These are phyloP conservation scores for Pholiota adiposa DNA, from an alignment of 1,284 basidiomycete species.

Conservation along the genomic window DNA sequence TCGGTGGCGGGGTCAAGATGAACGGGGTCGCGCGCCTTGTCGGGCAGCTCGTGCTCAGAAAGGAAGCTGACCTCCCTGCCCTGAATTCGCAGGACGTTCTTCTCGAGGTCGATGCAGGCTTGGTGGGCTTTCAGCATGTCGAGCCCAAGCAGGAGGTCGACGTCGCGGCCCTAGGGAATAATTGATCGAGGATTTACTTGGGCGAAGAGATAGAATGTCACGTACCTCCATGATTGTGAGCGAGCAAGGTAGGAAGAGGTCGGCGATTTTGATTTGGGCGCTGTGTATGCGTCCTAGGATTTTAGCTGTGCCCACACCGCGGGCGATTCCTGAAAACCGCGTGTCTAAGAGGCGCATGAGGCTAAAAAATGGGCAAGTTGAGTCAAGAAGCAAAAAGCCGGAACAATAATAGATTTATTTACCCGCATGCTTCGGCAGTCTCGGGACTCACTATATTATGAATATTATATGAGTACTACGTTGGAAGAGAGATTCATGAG, in stretches of 20 bases:
- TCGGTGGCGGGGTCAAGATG: slow-evolving; percentile 23
- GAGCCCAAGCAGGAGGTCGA: slow-evolving; percentile 93
- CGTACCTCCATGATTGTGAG: slow-evolving; percentile 94
- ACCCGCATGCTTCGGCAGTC: slow-evolving; percentile 93
- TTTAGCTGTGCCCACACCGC: slow-evolving; percentile 95
- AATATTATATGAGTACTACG: slow-evolving; percentile 2
- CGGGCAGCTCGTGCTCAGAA: slow-evolving; percentile 92
- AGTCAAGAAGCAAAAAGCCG: not conserved
- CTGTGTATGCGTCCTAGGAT: slow-evolving; percentile 95
- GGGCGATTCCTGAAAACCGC: slow-evolving; percentile 88
- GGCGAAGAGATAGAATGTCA: not conserved
- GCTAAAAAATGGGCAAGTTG: slow-evolving; percentile 37
- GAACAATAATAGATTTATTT: slow-evolving; percentile 31
- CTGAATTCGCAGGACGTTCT: slow-evolving; percentile 88
- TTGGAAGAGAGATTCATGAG: not conserved
- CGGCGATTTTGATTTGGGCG: slow-evolving; percentile 88
- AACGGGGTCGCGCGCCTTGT: slow-evolving; percentile 59
- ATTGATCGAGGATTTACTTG: not conserved
- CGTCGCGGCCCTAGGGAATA: slow-evolving; percentile 71
- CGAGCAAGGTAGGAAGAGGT: slow-evolving; percentile 86
- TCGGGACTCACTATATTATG: slow-evolving; percentile 83
- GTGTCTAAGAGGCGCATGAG: slow-evolving; percentile 94
- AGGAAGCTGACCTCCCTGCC: slow-evolving; percentile 87
- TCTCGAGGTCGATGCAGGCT: slow-evolving; percentile 91
- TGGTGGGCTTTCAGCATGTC: slow-evolving; percentile 99